Conservation (phyloP, 768 basidiomycete species). For the Trametes villosa region DNA sequence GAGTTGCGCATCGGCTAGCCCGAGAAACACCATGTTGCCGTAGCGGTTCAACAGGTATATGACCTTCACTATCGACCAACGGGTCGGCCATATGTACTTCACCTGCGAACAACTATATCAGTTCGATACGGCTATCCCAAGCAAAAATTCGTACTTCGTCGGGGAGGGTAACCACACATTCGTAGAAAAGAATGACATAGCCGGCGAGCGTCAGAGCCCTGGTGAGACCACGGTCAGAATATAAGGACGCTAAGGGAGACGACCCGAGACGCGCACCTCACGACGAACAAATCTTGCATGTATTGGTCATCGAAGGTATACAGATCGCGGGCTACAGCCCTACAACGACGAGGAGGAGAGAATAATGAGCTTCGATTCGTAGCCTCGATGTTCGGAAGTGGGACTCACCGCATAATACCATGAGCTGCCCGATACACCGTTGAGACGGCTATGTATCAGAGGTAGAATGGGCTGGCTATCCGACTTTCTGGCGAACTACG, state of each 20-base stretch:
- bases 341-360: neutral
- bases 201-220: slow-evolving; percentile 15
- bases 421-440: neutral
- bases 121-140: neutral
- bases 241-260: neutral
- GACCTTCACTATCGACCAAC: slow-evolving; percentile 21
- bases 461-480: neutral
- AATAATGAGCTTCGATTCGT: too few species aligned
- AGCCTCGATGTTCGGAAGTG: too few species aligned
- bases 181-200: slow-evolving; percentile 17
- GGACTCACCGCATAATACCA: slow-evolving; percentile 1
- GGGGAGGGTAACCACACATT: slow-evolving; percentile 6
- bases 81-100: slow-evolving; percentile 23
- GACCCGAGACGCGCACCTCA: slow-evolving; percentile 3
- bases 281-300: slow-evolving; percentile 8
- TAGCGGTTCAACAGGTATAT: slow-evolving; percentile 24
- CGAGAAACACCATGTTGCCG: slow-evolving; percentile 14
- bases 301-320: slow-evolving; percentile 16
- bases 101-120: slow-evolving; percentile 1
- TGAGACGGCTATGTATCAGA: neutral
- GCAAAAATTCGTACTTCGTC: slow-evolving; percentile 10
- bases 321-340: slow-evolving; percentile 5
- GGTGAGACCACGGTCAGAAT: neutral
- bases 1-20: slow-evolving; percentile 7
- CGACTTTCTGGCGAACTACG: neutral